A percentile compares a stretch with the other conserved stretches of the same genome.
phyloP scores from a whole-genome alignment of 2,329 filamentous ascomycete species.

The Lachnellula hyalina region DNA sequence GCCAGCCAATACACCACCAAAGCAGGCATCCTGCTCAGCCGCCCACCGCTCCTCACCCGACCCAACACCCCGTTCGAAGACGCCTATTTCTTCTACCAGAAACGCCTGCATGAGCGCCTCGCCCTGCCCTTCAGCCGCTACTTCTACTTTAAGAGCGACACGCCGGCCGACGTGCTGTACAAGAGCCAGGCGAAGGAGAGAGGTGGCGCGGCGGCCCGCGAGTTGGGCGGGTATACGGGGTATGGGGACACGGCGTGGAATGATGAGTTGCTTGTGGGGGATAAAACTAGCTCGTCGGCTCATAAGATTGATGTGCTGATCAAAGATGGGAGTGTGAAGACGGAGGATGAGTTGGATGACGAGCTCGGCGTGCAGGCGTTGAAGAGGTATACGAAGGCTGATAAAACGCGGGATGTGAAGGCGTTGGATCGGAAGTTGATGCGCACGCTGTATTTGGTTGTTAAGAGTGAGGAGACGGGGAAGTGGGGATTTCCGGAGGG shows the following conservation, averaged over 20 bases:
- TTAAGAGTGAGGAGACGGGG: conserved; percentile 60
- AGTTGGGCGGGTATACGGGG: conserved; percentile 79
- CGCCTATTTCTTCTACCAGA: conserved; percentile 94
- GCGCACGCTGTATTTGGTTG: conserved; percentile 80
- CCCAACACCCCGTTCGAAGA: conserved; percentile 83
- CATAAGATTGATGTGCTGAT: conserved; percentile 59
- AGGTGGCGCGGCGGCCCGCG: conserved; percentile 66
- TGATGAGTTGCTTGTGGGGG: conserved; percentile 79
- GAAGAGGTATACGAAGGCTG: conserved; percentile 70
- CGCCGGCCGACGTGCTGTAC: conserved; percentile 81
- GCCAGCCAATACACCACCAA: conserved; percentile 39
- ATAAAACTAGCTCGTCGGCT: conserved; percentile 50
- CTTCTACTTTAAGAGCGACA: conserved; percentile 93
- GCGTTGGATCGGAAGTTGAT: conserved; percentile 77
- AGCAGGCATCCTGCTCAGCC: conserved; percentile 77
- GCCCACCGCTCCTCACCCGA: conserved; percentile 81
- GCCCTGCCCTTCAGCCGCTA: conserved; percentile 80
- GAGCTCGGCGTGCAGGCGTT: conserved; percentile 66
- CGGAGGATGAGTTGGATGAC: conserved; percentile 44
- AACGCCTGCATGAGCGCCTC: conserved; percentile 89
- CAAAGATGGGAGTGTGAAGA: conserved; percentile 20
- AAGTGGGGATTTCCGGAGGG: conserved; percentile 80
- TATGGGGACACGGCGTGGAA: conserved; percentile 74
- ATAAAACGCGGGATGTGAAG: conserved; percentile 65
- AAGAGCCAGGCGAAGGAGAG: conserved; percentile 77